Percentiles rank a stretch among this genome's conserved stretches.
Evolutionary conservation across 257 asterid genomes (phyloP).

Genomic region (Petunia secreta): DNA sequence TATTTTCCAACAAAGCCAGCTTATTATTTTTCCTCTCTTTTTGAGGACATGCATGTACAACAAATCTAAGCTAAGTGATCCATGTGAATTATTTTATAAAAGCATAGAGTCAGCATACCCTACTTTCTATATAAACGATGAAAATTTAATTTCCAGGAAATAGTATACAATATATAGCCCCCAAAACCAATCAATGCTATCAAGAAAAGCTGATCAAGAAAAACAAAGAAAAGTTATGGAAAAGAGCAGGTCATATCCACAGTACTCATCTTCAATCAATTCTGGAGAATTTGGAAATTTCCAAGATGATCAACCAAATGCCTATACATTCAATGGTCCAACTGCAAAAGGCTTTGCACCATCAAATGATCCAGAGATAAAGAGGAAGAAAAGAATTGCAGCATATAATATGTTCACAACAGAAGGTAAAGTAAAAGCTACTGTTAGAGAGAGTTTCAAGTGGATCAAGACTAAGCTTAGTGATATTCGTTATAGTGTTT

Average conservation of each 20-base stretch:
- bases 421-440: conserved; percentile 72
- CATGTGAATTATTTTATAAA: not conserved
- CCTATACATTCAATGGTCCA: conserved; percentile 67
- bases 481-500: conserved; percentile 49
- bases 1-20: conserved; percentile 23
- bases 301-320: conserved; percentile 33
- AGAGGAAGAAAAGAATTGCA: conserved; percentile 84
- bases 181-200: not conserved
- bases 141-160: not conserved
- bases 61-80: not conserved
- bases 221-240: conserved; percentile 45
- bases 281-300: conserved; percentile 40
- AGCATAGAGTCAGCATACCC: conserved; percentile 1
- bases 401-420: conserved; percentile 62
- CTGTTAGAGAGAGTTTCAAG: conserved; percentile 68
- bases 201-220: not conserved
- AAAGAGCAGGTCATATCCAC: conserved; percentile 68
- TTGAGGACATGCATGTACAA: not conserved
- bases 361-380: conserved; percentile 57
- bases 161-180: not conserved
- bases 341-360: conserved; percentile 40
- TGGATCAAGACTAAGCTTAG: conserved; percentile 75
- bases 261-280: conserved; percentile 42
- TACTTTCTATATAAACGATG: not conserved
- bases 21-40: not conserved